phyloP scores from a whole-genome alignment of 164 flowering plant species.

The Umbilicus rupestris region DNA sequence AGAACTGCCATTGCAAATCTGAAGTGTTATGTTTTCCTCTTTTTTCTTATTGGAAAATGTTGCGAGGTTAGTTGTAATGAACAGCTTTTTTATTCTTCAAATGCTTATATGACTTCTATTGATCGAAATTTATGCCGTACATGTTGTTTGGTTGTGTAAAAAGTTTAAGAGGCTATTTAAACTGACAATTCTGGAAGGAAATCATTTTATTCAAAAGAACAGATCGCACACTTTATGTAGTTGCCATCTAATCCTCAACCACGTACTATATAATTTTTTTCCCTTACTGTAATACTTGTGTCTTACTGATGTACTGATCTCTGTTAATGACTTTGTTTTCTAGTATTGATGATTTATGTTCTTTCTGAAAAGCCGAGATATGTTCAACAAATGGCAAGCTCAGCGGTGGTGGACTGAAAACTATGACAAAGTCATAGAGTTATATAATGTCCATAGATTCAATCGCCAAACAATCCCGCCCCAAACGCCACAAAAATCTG shows the following conservation, averaged over 20 bases:
- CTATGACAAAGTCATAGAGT: slow-evolving; percentile 90
- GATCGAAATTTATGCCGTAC: background rate
- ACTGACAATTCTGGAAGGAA: background rate
- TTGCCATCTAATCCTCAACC: background rate
- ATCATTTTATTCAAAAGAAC: background rate
- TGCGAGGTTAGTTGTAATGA: background rate
- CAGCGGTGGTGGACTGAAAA: slow-evolving; percentile 99
- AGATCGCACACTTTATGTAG: background rate
- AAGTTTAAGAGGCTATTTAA: background rate
- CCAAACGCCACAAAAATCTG: slow-evolving; percentile 67
- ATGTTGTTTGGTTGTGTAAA: background rate
- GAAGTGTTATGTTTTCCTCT: background rate
- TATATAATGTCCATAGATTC: slow-evolving; percentile 87
- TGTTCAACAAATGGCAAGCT: slow-evolving; percentile 99
- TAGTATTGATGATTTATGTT: background rate
- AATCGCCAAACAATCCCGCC: slow-evolving; percentile 59
- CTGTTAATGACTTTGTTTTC: background rate
- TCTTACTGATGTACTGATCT: background rate
- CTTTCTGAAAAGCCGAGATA: slow-evolving; percentile 59
- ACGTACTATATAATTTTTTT: background rate
- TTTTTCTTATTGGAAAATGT: background rate
- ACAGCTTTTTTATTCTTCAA: background rate
- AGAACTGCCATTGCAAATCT: background rate
- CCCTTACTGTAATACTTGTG: background rate
- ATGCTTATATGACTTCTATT: background rate